These are phyloP conservation scores for Colletotrichum falcatum DNA, from an alignment of 2,329 filamentous ascomycete species.

Conservation along the genomic window DNA sequence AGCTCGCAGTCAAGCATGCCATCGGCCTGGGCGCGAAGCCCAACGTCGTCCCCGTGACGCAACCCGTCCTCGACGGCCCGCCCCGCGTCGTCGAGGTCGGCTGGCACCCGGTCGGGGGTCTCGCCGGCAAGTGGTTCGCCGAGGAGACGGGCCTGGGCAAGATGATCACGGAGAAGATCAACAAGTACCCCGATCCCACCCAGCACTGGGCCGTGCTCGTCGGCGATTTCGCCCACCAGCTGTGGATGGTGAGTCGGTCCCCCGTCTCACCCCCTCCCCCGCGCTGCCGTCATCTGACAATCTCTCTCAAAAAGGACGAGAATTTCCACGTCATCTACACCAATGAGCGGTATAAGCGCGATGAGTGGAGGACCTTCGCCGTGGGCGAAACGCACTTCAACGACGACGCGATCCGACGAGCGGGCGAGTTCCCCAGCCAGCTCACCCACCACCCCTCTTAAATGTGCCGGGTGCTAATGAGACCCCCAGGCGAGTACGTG, in stretches of 20 bases:
- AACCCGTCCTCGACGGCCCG: slow-evolving; percentile 52
- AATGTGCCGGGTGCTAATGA: neutral
- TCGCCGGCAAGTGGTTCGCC: slow-evolving; percentile 69
- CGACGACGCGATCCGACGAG: slow-evolving; percentile 63
- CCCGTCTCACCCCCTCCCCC: too few relatives aligned
- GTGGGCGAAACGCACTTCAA: slow-evolving; percentile 67
- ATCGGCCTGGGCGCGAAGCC: slow-evolving; percentile 58
- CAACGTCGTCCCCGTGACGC: slow-evolving; percentile 56
- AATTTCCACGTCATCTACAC: slow-evolving; percentile 68
- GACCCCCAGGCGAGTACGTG: slow-evolving; percentile 60
- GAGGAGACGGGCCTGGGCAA: slow-evolving; percentile 66
- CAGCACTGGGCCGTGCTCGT: slow-evolving; percentile 72
- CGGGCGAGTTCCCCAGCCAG: slow-evolving; percentile 53
- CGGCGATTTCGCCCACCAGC: slow-evolving; percentile 65
- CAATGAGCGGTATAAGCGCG: slow-evolving; percentile 59
- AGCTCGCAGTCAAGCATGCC: slow-evolving; percentile 55
- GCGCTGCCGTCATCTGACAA: neutral
- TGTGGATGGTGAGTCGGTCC: slow-evolving; percentile 65
- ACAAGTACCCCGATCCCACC: slow-evolving; percentile 68
- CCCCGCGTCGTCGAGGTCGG: slow-evolving; percentile 63
- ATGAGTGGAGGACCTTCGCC: slow-evolving; percentile 63
- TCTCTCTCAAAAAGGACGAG: slow-evolving; percentile 57
- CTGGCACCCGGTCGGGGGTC: slow-evolving; percentile 69
- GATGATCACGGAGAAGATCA: slow-evolving; percentile 66
- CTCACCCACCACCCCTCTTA: neutral